A percentile compares a stretch with the other conserved stretches of the same genome.
phyloP scores from a whole-genome alignment of 352 stramenopile genomes.

The Pythium rhizo-oryzae region DNA sequence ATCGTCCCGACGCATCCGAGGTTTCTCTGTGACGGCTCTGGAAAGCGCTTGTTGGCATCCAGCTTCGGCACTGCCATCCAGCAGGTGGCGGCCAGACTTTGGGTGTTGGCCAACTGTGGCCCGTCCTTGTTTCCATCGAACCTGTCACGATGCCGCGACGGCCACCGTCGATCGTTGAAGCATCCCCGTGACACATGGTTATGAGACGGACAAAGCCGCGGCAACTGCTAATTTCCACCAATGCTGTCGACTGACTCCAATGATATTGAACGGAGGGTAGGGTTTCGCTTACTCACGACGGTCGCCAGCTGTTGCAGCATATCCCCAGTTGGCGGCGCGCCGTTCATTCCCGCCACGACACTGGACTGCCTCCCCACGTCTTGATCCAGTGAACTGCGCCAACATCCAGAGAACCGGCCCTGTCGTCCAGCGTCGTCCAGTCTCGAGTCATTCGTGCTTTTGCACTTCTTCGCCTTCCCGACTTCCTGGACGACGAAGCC shows the following conservation, averaged over 20 bases:
- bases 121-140: neutral
- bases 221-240: neutral
- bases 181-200: neutral
- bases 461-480: constrained; percentile 15
- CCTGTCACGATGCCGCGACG: neutral
- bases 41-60: no score
- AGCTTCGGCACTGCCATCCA: no score
- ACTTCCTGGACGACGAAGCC: neutral
- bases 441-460: constrained; percentile 23
- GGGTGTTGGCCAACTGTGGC: no score
- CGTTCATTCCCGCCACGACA: neutral
- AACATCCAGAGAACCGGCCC: neutral
- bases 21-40: no score
- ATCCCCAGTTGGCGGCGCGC: neutral
- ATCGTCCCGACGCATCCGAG: no score
- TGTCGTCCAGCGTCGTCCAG: constrained; percentile 10
- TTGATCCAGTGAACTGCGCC: no score
- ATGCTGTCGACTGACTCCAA: neutral
- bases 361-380: no score
- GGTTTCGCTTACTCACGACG: neutral
- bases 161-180: neutral
- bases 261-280: neutral
- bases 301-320: neutral
- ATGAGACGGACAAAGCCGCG: neutral
- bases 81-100: no score